Conservation (phyloP, 441 rosid genomes). For the Populus hybrid region DNA sequence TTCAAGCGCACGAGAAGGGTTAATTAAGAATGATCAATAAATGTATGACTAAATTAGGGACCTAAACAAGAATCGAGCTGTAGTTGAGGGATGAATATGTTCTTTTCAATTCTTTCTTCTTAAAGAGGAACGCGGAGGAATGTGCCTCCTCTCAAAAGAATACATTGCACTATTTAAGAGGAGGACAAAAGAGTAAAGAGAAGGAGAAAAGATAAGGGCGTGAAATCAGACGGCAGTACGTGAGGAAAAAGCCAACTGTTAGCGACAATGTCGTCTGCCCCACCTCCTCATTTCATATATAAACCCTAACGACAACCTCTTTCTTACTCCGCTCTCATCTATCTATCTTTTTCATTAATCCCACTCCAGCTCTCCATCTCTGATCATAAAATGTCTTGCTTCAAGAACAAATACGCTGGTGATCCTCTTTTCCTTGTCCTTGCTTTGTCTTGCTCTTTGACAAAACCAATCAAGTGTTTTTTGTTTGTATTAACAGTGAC, state of each 20-base stretch:
- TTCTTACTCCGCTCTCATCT: background rate
- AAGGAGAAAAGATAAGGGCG: background rate
- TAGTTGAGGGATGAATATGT: no score
- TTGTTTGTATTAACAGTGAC: background rate
- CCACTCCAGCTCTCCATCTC: no score
- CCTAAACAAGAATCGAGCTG: no score
- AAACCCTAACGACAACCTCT: background rate
- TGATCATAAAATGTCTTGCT: slow-evolving; percentile 45
- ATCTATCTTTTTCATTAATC: background rate
- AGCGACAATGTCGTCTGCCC: slow-evolving; percentile 23
- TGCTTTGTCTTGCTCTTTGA: background rate
- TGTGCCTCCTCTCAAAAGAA: no score
- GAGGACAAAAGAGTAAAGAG: slow-evolving; percentile 24
- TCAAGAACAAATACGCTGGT: slow-evolving; percentile 61
- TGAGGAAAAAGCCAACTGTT: slow-evolving; percentile 12
- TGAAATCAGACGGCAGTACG: slow-evolving; percentile 10
- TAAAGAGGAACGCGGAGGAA: no score
- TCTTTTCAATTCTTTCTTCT: no score
- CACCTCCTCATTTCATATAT: background rate
- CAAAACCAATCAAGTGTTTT: no score
- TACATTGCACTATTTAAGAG: no score
- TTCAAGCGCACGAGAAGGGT: background rate
- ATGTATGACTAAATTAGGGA: background rate
- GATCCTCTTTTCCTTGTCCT: background rate
- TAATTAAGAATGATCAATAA: background rate